phyloP scores from a whole-genome alignment of 345 rosid species.

The Eucalyptus curtisii region DNA sequence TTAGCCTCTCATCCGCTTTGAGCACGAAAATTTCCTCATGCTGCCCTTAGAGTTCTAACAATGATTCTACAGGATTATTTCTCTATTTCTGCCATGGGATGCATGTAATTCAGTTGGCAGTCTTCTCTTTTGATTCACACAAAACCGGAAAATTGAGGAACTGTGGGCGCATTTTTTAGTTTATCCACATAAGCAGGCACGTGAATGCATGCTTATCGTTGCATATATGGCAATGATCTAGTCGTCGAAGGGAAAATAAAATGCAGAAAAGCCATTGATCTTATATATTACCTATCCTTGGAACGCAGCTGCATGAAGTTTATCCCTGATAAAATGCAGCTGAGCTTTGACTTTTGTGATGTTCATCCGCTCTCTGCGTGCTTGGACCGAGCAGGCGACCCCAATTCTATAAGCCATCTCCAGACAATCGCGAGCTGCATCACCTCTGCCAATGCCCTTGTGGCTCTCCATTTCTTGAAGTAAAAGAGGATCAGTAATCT shows the following conservation, averaged over 20 bases:
- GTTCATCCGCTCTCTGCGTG: not conserved
- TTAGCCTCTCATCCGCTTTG: not conserved
- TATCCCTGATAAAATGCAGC: not conserved
- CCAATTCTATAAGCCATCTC: not conserved
- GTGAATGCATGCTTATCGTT: not conserved
- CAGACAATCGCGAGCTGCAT: not conserved
- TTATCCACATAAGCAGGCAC: not conserved
- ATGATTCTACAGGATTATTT: not conserved
- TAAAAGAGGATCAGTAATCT: conserved; percentile 1
- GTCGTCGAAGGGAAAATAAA: not conserved
- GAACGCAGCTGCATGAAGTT: not conserved
- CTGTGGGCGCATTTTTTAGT: not conserved
- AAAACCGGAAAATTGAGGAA: not conserved
- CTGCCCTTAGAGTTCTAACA: not conserved
- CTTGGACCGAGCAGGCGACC: not conserved
- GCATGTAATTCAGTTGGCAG: not conserved
- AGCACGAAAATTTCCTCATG: not conserved
- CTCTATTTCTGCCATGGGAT: not conserved
- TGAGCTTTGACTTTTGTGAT: not conserved
- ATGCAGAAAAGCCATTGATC: not conserved
- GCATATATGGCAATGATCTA: not conserved
- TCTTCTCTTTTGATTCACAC: not conserved
- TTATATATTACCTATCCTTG: not conserved
- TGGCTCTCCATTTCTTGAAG: not conserved
- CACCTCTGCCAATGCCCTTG: not conserved